These are phyloP conservation scores for Alternaria metachromatica DNA, from an alignment of 2,329 filamentous ascomycete species.

Conservation along the genomic window DNA sequence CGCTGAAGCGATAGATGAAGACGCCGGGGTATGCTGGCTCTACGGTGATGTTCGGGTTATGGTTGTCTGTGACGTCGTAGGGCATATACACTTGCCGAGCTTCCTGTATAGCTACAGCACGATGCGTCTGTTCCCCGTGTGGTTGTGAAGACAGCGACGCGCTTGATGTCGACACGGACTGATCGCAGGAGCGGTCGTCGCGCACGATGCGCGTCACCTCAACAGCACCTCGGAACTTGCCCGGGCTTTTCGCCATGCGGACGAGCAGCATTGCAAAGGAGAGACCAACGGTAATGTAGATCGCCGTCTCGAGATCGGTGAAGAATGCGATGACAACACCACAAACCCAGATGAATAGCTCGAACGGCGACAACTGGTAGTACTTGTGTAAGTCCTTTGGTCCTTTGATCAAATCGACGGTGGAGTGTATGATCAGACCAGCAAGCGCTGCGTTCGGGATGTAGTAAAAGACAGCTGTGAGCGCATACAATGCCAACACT, in stretches of 20 bases:
- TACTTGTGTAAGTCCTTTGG: constrained; percentile 91
- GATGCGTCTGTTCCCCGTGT: neutral
- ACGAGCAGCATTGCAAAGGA: constrained; percentile 80
- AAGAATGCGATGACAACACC: constrained; percentile 90
- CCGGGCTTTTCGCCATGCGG: constrained; percentile 55
- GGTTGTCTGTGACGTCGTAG: constrained; percentile 62
- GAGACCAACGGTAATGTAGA: constrained; percentile 81
- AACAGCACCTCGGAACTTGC: constrained; percentile 29
- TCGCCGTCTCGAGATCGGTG: constrained; percentile 81
- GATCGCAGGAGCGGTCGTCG: constrained; percentile 59
- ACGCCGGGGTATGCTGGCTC: constrained; percentile 78
- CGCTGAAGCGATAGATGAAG: constrained; percentile 92
- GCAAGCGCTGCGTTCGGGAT: constrained; percentile 81
- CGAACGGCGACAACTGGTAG: constrained; percentile 87
- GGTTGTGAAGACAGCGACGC: constrained; percentile 49
- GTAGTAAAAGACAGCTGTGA: constrained; percentile 88
- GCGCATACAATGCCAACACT: constrained; percentile 82
- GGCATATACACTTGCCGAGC: constrained; percentile 29
- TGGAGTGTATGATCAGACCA: constrained; percentile 91
- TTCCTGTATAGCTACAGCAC: neutral
- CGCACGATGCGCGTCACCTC: constrained; percentile 25
- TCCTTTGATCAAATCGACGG: constrained; percentile 85
- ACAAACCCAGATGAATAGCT: constrained; percentile 87
- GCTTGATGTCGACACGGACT: constrained; percentile 41
- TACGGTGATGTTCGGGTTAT: constrained; percentile 58